A percentile compares a stretch with the other conserved stretches of the same genome.
phyloP scores from a whole-genome alignment of 352 stramenopile genomes.

The Thraustochytrium sp. region DNA sequence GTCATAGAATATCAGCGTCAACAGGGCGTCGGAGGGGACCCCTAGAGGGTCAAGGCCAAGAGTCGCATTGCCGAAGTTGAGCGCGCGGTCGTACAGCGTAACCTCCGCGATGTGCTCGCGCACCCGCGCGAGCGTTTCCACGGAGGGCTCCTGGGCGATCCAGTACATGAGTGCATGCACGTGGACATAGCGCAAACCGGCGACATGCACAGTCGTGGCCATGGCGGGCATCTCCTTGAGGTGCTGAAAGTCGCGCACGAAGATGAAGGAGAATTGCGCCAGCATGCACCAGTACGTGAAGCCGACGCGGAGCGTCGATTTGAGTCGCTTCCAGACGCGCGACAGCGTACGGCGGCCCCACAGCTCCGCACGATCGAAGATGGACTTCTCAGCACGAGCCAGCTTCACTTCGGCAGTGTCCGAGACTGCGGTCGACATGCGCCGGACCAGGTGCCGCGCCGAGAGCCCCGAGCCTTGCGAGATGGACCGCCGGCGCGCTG shows the following conservation, averaged over 20 bases:
- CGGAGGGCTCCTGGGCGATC: background rate
- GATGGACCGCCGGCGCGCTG: no score
- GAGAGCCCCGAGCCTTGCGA: background rate
- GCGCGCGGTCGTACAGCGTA: background rate
- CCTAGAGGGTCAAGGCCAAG: background rate
- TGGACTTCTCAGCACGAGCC: background rate
- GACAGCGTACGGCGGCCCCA: background rate
- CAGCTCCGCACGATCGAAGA: background rate
- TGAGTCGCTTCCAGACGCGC: background rate
- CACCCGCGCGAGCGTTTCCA: background rate
- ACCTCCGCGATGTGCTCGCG: background rate
- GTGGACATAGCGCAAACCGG: background rate
- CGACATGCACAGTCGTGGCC: background rate
- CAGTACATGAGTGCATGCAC: background rate
- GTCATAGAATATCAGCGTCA: background rate
- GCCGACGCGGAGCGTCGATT: background rate
- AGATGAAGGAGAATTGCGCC: background rate
- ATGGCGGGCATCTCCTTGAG: background rate
- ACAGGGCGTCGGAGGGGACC: background rate
- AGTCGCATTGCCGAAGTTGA: background rate
- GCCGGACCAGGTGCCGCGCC: background rate
- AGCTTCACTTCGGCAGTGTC: background rate
- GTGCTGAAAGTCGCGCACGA: background rate
- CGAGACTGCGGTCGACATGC: background rate
- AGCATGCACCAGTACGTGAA: slow-evolving; percentile 12